Evolutionary conservation across 2,329 filamentous ascomycete species (phyloP).

Genomic region (Mariannaea elegans): DNA sequence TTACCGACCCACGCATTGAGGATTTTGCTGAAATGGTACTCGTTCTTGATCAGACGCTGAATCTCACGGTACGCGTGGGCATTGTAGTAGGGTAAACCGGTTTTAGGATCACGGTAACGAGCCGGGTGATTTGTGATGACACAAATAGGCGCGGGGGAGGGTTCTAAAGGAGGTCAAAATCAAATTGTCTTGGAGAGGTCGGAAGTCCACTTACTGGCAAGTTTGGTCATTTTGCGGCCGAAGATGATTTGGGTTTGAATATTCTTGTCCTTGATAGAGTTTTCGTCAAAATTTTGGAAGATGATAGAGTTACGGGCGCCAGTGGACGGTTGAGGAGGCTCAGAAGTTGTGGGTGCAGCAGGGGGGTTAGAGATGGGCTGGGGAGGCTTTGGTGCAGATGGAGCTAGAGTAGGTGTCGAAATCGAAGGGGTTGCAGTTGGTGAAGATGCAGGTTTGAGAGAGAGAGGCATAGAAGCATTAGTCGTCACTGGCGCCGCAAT

Average conservation of each 20-base stretch:
- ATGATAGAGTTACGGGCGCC: conserved; percentile 68
- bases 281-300: conserved; percentile 67
- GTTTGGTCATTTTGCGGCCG: conserved; percentile 65
- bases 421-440: conserved; percentile 10
- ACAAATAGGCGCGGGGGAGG: conserved; percentile 67
- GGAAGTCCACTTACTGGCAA: conserved; percentile 56
- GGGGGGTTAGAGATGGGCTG: conserved; percentile 23
- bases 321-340: conserved; percentile 37
- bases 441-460: conserved; percentile 1
- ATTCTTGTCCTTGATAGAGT: conserved; percentile 63
- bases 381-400: conserved; percentile 8
- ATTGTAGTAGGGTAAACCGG: conserved; percentile 83
- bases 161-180: conserved; percentile 49
- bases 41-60: conserved; percentile 74
- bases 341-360: conserved; percentile 24
- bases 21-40: conserved; percentile 83
- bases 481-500: conserved; percentile 31
- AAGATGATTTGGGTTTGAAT: conserved; percentile 68
- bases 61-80: conserved; percentile 84
- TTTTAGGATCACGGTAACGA: conserved; percentile 84
- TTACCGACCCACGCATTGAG: conserved; percentile 85
- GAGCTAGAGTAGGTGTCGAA: neutral
- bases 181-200: no score
- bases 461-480: conserved; percentile 16
- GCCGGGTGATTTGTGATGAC: conserved; percentile 85